These are phyloP conservation scores for Cryphonectria japonica DNA, from an alignment of 2,329 filamentous ascomycete species.

Conservation along the genomic window DNA sequence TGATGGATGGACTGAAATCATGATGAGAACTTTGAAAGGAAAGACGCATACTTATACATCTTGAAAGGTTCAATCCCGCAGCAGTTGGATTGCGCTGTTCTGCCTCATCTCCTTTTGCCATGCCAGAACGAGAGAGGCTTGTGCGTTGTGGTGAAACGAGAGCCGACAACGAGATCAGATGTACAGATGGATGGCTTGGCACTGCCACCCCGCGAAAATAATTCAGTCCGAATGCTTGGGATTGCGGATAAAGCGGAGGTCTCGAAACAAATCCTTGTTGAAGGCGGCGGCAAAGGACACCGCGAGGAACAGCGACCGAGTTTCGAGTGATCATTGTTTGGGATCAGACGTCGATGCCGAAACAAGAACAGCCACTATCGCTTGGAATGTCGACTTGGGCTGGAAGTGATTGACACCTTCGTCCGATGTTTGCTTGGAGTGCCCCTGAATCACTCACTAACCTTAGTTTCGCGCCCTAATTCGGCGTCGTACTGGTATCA, in stretches of 20 bases:
- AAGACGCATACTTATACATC: not conserved
- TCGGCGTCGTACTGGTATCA: not conserved
- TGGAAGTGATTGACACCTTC: conserved; percentile 4
- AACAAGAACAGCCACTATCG: not conserved
- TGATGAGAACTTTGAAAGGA: not conserved
- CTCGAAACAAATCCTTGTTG: not conserved
- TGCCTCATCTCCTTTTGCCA: not conserved
- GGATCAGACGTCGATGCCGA: not conserved
- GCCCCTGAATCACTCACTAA: not conserved
- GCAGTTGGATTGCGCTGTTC: not conserved
- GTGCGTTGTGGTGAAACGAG: not conserved
- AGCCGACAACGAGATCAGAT: not conserved
- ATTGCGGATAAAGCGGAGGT: not conserved
- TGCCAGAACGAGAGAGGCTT: not conserved
- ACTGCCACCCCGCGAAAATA: not conserved
- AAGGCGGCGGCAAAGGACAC: not conserved
- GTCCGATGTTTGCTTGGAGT: not conserved
- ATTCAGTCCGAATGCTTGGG: not conserved
- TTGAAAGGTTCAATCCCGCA: not conserved
- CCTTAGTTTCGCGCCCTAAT: not conserved
- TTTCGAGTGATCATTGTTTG: conserved; percentile 2
- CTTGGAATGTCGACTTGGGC: not conserved
- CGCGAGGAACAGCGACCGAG: not conserved
- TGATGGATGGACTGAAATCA: not conserved
- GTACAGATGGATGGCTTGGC: not conserved